Evolutionary conservation across 1,284 basidiomycete genomes (phyloP).

Genomic region (Irpex sp.): DNA sequence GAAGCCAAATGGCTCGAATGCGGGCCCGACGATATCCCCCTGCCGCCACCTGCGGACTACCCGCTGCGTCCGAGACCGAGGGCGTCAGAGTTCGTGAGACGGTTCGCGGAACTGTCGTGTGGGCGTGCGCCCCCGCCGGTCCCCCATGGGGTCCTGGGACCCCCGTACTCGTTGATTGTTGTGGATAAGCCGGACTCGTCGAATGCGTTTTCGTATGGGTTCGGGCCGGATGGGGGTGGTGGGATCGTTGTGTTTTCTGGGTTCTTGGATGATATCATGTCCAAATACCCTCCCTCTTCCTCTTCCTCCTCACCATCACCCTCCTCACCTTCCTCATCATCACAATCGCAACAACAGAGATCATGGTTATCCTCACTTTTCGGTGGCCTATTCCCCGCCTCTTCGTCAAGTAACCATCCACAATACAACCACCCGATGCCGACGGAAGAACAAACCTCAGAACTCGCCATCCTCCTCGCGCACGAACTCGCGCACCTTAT

Average conservation of each 20-base stretch:
- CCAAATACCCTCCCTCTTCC: slow-evolving; percentile 28
- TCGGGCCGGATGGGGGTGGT: slow-evolving; percentile 83
- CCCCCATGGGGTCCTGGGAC: slow-evolving; percentile 64
- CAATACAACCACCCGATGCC: slow-evolving; percentile 42
- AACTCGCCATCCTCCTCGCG: slow-evolving; percentile 80
- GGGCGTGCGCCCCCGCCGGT: slow-evolving; percentile 32
- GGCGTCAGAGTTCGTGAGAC: slow-evolving; percentile 56
- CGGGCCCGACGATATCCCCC: slow-evolving; percentile 42
- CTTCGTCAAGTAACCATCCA: slow-evolving; percentile 16
- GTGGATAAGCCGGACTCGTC: slow-evolving; percentile 72
- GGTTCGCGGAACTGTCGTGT: slow-evolving; percentile 44
- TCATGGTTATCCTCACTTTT: slow-evolving; percentile 50
- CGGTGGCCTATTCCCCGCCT: slow-evolving; percentile 34
- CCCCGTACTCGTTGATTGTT: slow-evolving; percentile 82
- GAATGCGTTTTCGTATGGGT: slow-evolving; percentile 90
- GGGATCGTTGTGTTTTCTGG: slow-evolving; percentile 89
- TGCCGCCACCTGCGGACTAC: slow-evolving; percentile 70
- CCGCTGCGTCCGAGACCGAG: slow-evolving; percentile 69
- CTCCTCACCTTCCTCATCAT: slow-evolving; percentile 8
- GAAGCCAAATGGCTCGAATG: slow-evolving; percentile 52
- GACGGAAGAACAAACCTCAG: slow-evolving; percentile 73
- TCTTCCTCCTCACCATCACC: slow-evolving; percentile 4
- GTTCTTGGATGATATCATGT: slow-evolving; percentile 76
- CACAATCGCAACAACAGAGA: slow-evolving; percentile 15
- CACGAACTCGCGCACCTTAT: slow-evolving; percentile 87